Conservation (phyloP, 768 basidiomycete genomes). For the Lanmaoa rubissima region DNA sequence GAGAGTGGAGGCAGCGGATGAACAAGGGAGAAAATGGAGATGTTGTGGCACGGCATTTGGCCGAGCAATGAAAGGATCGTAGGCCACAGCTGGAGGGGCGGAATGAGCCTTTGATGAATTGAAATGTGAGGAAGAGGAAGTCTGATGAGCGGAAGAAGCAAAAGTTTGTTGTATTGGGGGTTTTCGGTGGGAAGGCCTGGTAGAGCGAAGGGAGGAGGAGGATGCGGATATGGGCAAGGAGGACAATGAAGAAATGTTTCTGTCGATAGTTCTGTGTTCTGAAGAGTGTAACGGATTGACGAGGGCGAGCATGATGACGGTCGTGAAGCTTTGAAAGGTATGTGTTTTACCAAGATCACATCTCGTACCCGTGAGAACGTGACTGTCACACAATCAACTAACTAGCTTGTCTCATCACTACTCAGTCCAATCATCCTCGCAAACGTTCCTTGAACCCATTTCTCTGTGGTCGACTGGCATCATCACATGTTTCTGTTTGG, state of each 20-base stretch:
- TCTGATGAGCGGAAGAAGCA: constrained; percentile 27
- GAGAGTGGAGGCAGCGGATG: constrained; percentile 18
- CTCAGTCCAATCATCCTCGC: no score
- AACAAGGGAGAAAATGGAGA: constrained; percentile 7
- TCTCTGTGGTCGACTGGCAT: no score
- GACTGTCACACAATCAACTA: constrained; percentile 16
- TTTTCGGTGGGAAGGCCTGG: constrained; percentile 29
- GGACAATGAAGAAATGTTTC: constrained; percentile 20
- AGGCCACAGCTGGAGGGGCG: constrained; percentile 28
- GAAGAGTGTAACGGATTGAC: constrained; percentile 40
- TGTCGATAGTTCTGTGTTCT: constrained; percentile 31
- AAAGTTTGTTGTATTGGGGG: constrained; percentile 26
- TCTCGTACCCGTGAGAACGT: constrained; percentile 25
- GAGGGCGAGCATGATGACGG: constrained; percentile 47
- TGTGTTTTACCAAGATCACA: constrained; percentile 13
- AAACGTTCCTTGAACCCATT: neutral
- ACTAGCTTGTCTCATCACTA: no score
- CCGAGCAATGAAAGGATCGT: constrained; percentile 17
- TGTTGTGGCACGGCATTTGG: constrained; percentile 16
- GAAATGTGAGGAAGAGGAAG: constrained; percentile 19
- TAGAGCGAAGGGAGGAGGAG: constrained; percentile 21
- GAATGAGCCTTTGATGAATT: constrained; percentile 18
- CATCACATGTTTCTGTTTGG: no score
- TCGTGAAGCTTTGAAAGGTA: constrained; percentile 3
- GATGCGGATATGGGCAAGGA: constrained; percentile 1